Evolutionary conservation across 495 filamentous ascomycete genomes (phyloP), one percentile per base, ranked within the genome.

Genomic region (Xylona heveae): DNA sequence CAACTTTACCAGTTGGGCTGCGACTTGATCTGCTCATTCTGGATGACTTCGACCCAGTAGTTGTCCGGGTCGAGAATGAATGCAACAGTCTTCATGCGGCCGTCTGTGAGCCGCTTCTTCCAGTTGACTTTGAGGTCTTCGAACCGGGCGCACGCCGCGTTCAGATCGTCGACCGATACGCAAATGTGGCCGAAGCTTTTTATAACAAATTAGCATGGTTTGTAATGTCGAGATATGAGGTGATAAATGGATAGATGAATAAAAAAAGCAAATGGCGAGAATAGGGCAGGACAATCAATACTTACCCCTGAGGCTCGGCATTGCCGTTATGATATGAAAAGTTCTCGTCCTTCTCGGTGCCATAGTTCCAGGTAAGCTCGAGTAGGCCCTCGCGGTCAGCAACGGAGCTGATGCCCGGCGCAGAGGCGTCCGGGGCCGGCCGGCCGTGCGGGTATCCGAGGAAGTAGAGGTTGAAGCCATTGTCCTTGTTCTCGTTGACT

Each of bases 351-450:
- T 79, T 85, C 61, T 97, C 88, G 2, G 88, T 94, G 25, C 88
- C 88, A 40, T 92, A 88, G 48, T 97, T 94, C 79, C 81, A 93
- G 14, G 84, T 94, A 42, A 97, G 46, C 56, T 93, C 84, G 7
- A 94, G 56, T 32, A 94, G 46, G 2, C 85, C 85, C 47, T 94
- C 85, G 31, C 68, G 64, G 24, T 68, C 65, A 2, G 75, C 68
- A 3, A 70, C 45, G 26, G 64, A 56, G 40, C 68, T 75, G 28
- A 52, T 56, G 21, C 50, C 59, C 29, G 52, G 59, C 16, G 55
- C 45, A 17, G 54, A 49, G n/a, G 39, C 21, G 23, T 52, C 55
- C 19, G 74, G 59, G 18, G 58, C 42, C 15, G 58, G 56, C 24
- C 54, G 37, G 20, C 63, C 55, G 45, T 55, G 50, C 17, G 63